Evolutionary conservation across 2,329 filamentous ascomycete species (phyloP), one percentile per base, ranked within the genome.

Genomic region (Colletotrichum sp.): DNA sequence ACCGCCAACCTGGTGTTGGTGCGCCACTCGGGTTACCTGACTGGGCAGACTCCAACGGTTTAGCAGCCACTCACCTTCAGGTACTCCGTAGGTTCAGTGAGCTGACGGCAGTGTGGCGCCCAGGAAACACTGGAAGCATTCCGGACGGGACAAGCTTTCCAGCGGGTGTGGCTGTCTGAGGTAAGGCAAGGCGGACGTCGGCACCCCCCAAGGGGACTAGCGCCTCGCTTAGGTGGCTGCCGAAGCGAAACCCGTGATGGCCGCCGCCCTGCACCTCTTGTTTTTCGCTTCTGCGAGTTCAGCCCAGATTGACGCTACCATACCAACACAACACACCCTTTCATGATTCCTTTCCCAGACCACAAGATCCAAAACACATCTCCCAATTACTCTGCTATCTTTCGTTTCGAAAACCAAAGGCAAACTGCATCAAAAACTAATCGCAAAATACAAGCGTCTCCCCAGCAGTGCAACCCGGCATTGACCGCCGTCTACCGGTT

Each of bases 261-360:
- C 65, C 26, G 60, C 60, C 32, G 60, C 60, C 30, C 65, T 68
- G 65, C 65, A 68, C 65, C 65, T 68, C 65, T 68, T 68, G 65
- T 68, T 68, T 68, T 68, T 68, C 66, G 66, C 49, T 68, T 68
- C 66, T 68, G 66, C 66, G 32, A 68, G 26, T 26, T 30, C 55
- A 18, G 49, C 65, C 32, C 18, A 32, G 7, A n/a, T 30, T 18
- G 32, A 30, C 39, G 39, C 18, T 44, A 44, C 18, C 18, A 21
- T 49, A 30, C 28, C 12, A 9, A 12, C 8, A 68, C 49, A 59
- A 21, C 49, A 68, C 52, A 59, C 66, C 66, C 66, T 68, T 18
- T n/a, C 34, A 30, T 26, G 18, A 49, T n/a, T 24, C 36, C 15
- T 13, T 28, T 49, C 15, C 34, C 34, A 26, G 28, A 34, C 10